These are phyloP conservation scores for Rhynchosporium secalis DNA, from an alignment of 2,329 filamentous ascomycete genomes.

Conservation along the genomic window DNA sequence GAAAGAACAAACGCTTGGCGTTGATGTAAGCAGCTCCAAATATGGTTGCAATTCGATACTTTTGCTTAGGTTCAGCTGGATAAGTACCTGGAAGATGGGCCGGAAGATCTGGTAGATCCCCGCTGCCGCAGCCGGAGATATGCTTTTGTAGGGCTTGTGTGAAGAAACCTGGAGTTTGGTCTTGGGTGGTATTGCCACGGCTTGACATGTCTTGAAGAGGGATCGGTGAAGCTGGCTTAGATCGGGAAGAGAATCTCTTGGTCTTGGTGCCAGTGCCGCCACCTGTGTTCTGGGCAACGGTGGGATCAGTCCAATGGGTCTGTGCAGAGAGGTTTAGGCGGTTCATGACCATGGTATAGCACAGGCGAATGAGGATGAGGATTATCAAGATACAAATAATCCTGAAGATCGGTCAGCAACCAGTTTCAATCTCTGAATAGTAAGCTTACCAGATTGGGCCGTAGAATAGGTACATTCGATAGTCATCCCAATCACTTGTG, in stretches of 20 bases:
- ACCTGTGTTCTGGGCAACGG: neutral
- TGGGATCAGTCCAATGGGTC: neutral
- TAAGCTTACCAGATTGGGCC: slow-evolving; percentile 63
- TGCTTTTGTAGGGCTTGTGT: neutral
- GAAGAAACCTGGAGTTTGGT: neutral
- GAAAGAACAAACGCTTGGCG: neutral
- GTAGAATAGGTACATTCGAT: slow-evolving; percentile 76
- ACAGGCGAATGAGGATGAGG: slow-evolving; percentile 59
- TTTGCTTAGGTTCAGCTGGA: neutral
- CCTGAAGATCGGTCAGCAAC: slow-evolving; percentile 43
- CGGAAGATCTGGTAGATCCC: neutral
- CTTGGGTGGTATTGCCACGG: no score
- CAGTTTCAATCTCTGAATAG: neutral
- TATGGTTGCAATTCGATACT: neutral
- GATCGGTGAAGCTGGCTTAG: neutral
- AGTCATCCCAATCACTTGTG: slow-evolving; percentile 62
- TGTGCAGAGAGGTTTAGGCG: neutral
- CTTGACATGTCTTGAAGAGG: neutral
- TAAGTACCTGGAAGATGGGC: neutral
- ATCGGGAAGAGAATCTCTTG: neutral
- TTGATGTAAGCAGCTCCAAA: neutral
- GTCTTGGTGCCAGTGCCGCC: neutral
- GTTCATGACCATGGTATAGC: neutral
- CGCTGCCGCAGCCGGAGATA: neutral
- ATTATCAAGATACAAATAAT: slow-evolving; percentile 61